phyloP scores from a whole-genome alignment of 768 basidiomycete genomes.

The Phylloporus sp. region DNA sequence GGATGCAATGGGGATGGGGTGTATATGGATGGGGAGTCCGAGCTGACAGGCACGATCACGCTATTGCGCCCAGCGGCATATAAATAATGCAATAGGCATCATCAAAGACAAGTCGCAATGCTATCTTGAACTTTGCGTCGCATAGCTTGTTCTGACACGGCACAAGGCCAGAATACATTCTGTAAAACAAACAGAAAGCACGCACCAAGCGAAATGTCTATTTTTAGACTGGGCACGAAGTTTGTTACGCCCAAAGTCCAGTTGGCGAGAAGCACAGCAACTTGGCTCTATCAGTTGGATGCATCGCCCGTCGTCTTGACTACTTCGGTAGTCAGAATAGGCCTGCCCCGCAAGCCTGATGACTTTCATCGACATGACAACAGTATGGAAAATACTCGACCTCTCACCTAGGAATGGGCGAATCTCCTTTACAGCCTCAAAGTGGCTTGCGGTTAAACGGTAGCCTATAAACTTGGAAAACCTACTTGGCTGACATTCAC shows the following conservation, averaged over 20 bases:
- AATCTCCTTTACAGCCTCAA: too few species aligned
- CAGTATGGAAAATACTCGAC: neutral
- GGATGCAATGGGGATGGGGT: slow-evolving; percentile 35
- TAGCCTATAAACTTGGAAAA: too few species aligned
- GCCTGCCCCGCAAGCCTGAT: neutral
- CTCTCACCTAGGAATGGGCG: too few species aligned
- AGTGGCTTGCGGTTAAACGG: too few species aligned
- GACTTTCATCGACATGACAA: slow-evolving; percentile 1
- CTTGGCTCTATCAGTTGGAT: neutral
- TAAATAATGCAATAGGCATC: slow-evolving; percentile 39
- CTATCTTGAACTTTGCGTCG: neutral
- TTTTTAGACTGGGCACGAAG: too few species aligned
- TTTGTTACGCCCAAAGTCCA: slow-evolving; percentile 1
- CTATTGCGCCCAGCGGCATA: slow-evolving; percentile 40
- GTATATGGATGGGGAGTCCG: slow-evolving; percentile 40
- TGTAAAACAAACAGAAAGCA: neutral
- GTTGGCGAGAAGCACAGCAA: neutral
- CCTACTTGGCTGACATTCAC: too few species aligned
- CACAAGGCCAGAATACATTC: neutral
- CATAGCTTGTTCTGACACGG: neutral
- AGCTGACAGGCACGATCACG: slow-evolving; percentile 37
- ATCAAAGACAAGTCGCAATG: slow-evolving; percentile 35
- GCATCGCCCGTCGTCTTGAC: neutral
- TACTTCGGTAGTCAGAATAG: neutral
- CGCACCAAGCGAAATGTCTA: too few species aligned